phyloP scores from a whole-genome alignment of 352 stramenopile species.

The Pseudoperonospora humuli region DNA sequence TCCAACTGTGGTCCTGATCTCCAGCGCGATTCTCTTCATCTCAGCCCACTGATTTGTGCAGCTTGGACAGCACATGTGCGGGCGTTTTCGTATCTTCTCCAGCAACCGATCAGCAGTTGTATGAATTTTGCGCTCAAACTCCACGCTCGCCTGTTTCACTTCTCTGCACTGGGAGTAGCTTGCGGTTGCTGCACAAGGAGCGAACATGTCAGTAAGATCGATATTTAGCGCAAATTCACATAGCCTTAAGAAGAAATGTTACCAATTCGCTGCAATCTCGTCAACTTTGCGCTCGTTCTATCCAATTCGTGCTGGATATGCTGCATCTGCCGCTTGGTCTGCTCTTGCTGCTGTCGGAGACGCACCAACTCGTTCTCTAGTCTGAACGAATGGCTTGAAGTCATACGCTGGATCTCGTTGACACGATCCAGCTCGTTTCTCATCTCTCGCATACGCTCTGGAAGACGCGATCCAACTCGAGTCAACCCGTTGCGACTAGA shows the following conservation, averaged over 20 bases:
- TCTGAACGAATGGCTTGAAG: conserved; percentile 28
- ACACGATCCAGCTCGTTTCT: conserved; percentile 12
- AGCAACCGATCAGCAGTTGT: conserved; percentile 7
- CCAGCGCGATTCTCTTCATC: conserved; percentile 6
- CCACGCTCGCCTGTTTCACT: conserved; percentile 4
- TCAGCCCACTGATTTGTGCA: conserved; percentile 11
- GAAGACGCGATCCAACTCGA: conserved; percentile 4
- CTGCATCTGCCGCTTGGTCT: conserved; percentile 10
- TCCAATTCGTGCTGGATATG: conserved; percentile 21
- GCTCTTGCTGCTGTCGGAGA: conserved; percentile 21
- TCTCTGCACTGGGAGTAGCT: conserved; percentile 12
- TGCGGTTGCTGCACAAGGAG: conserved; percentile 14
- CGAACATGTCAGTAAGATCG: conserved; percentile 6
- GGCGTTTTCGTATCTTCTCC: conserved; percentile 8
- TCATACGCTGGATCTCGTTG: conserved; percentile 20
- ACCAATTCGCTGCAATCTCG: conserved; percentile 33
- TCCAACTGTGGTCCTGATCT: conserved; percentile 3
- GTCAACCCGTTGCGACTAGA: not conserved
- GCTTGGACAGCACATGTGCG: conserved; percentile 4
- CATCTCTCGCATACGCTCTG: conserved; percentile 18
- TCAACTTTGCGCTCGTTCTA: conserved; percentile 15
- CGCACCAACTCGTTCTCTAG: conserved; percentile 22
- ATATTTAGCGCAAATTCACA: not conserved
- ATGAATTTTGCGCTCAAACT: conserved; percentile 4
- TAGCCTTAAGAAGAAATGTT: conserved; percentile 1